Evolutionary conservation across 306 rosid species (phyloP).

Genomic region (Cucumis melo): DNA sequence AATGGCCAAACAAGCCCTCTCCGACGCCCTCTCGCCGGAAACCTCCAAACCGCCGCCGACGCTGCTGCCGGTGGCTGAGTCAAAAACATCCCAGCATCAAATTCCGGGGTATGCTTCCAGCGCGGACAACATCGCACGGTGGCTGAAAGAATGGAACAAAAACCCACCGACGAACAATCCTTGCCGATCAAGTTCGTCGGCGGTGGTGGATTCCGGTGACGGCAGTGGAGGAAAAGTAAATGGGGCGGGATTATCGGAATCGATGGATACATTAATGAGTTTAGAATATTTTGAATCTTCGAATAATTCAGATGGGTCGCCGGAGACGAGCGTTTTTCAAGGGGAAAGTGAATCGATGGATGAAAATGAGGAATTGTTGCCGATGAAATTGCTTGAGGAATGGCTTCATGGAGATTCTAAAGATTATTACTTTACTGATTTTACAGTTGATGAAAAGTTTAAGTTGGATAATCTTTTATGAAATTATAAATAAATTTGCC

Average conservation of each 20-base stretch:
- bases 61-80: constrained; percentile 6
- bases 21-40: constrained; percentile 61
- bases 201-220: background rate
- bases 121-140: constrained; percentile 8
- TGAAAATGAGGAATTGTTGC: background rate
- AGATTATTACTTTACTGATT: background rate
- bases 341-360: constrained; percentile 8
- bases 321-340: constrained; percentile 4
- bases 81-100: background rate
- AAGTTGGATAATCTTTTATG: background rate
- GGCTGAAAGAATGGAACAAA: constrained; percentile 9
- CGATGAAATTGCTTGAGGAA: constrained; percentile 2
- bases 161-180: background rate
- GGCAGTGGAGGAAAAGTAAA: background rate
- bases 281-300: constrained; percentile 7
- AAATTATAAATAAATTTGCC: background rate
- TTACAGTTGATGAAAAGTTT: background rate
- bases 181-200: background rate
- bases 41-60: constrained; percentile 13
- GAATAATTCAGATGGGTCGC: constrained; percentile 2
- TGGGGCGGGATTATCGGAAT: background rate
- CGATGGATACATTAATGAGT: constrained; percentile 2
- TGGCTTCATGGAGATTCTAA: constrained; percentile 5
- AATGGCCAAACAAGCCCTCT: constrained; percentile 68
- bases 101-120: constrained; percentile 3